A percentile compares a stretch with the other conserved stretches of the same genome.
These are phyloP conservation scores for Coemansia sp. DNA, from an alignment of 192 early-diverging fungal genomes.

Conservation along the genomic window DNA sequence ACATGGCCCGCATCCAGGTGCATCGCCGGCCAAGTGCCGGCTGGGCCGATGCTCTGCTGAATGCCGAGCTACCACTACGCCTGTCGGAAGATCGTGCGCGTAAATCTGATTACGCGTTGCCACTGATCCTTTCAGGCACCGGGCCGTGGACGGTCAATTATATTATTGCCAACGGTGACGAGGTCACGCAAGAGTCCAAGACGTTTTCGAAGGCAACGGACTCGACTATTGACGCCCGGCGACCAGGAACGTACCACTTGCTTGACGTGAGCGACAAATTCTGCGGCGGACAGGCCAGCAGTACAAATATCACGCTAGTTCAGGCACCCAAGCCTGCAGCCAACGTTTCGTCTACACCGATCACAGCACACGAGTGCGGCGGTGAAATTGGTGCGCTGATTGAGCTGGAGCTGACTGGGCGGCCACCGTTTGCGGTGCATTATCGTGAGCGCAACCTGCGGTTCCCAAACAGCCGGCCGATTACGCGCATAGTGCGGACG, in stretches of 20 bases:
- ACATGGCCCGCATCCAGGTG: conserved; percentile 44
- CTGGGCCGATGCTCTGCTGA: conserved; percentile 21
- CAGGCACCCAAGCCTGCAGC: conserved; percentile 21
- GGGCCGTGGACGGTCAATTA: conserved; percentile 50
- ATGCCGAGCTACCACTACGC: conserved; percentile 23
- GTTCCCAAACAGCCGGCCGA: conserved; percentile 17
- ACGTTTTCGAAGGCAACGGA: conserved; percentile 9
- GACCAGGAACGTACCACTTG: conserved; percentile 35
- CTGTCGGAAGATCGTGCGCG: conserved; percentile 46
- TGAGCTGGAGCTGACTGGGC: conserved; percentile 40
- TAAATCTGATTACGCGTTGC: conserved; percentile 27
- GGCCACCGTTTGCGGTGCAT: conserved; percentile 45
- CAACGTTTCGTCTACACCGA: conserved; percentile 33
- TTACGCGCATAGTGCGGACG: conserved; percentile 32
- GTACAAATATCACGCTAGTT: conserved; percentile 27
- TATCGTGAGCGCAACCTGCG: conserved; percentile 50
- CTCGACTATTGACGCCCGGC: conserved; percentile 23
- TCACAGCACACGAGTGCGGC: conserved; percentile 51
- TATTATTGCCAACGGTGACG: conserved; percentile 17
- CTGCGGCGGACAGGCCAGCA: conserved; percentile 21
- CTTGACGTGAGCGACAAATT: conserved; percentile 31
- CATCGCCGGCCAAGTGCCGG: conserved; percentile 27
- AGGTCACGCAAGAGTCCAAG: conserved; percentile 10
- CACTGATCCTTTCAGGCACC: conserved; percentile 24
- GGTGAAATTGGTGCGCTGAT: conserved; percentile 49